A percentile compares a stretch with the other conserved stretches of the same genome.
Conservation (phyloP, 352 stramenopile species). For the Sclerospora graminicola region DNA sequence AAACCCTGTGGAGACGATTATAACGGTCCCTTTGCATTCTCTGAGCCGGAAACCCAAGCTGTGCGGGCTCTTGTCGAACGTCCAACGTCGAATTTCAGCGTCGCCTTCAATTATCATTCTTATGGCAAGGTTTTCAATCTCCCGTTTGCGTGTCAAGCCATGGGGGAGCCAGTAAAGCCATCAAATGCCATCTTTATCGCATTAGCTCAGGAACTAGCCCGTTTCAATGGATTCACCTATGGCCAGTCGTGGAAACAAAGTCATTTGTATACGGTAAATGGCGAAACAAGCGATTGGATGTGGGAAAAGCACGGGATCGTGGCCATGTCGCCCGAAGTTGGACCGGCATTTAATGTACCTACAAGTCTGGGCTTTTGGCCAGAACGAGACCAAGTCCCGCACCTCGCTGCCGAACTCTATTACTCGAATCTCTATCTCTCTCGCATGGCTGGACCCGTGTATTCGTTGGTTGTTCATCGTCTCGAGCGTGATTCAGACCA, state of each 20-base stretch:
- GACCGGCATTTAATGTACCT: conserved; percentile 38
- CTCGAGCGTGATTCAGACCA: conserved; percentile 6
- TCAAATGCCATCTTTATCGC: conserved; percentile 34
- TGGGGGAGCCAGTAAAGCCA: conserved; percentile 25
- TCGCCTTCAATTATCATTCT: conserved; percentile 77
- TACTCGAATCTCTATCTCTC: conserved; percentile 64
- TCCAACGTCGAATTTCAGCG: conserved; percentile 34
- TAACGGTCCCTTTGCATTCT: conserved; percentile 53
- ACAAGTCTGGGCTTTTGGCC: conserved; percentile 60
- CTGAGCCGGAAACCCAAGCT: conserved; percentile 69
- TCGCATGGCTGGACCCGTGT: conserved; percentile 40
- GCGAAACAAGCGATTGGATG: conserved; percentile 84
- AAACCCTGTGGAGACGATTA: conserved; percentile 69
- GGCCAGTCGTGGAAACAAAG: conserved; percentile 75
- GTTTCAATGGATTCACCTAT: conserved; percentile 65
- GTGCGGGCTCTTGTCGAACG: conserved; percentile 59
- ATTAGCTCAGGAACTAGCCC: conserved; percentile 58
- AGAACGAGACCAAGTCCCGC: conserved; percentile 31
- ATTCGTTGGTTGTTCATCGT: conserved; percentile 33
- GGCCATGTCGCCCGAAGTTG: conserved; percentile 78
- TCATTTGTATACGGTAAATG: conserved; percentile 82
- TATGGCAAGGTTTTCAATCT: conserved; percentile 81
- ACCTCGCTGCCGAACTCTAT: conserved; percentile 52
- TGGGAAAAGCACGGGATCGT: conserved; percentile 72
- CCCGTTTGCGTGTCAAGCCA: conserved; percentile 67